Conservation (phyloP, 2,329 filamentous ascomycete genomes). For the Dothideomycetes sp. region DNA sequence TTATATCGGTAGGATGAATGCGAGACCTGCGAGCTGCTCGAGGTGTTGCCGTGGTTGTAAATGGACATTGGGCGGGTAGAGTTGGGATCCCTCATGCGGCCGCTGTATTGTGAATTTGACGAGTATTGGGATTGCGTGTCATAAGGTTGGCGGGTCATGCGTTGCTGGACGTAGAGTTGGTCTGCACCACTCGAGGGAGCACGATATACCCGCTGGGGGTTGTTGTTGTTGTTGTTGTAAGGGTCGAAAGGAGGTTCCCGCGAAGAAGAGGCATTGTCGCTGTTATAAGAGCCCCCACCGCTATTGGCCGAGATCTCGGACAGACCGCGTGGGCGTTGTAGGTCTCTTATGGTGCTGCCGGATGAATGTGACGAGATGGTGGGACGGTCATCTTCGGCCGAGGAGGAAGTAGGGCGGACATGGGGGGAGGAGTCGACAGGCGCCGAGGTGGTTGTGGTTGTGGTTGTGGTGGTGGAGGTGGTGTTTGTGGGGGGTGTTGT, state of each 20-base stretch:
- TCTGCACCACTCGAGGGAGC: slow-evolving; percentile 4
- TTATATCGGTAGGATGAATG: slow-evolving; percentile 36
- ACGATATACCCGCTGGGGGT: slow-evolving; percentile 1
- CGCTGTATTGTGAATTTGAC: slow-evolving; percentile 4
- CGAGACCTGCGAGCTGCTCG: slow-evolving; percentile 31
- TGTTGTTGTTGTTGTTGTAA: slow-evolving; percentile 1
- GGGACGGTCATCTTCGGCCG: slow-evolving; percentile 4
- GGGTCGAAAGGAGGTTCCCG: slow-evolving; percentile 1
- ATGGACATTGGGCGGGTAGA: slow-evolving; percentile 6
- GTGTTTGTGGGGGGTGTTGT: slow-evolving; percentile 19
- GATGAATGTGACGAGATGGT: slow-evolving; percentile 21
- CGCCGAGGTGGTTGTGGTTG: slow-evolving; percentile 13
- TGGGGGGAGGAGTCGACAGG: neutral
- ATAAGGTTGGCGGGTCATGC: slow-evolving; percentile 3
- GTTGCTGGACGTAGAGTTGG: slow-evolving; percentile 3
- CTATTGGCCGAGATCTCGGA: slow-evolving; percentile 13
- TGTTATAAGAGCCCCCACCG: slow-evolving; percentile 1
- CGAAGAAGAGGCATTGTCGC: neutral
- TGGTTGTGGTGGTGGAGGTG: slow-evolving; percentile 2
- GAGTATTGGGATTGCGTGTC: slow-evolving; percentile 10
- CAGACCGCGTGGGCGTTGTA: slow-evolving; percentile 21
- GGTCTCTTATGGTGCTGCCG: slow-evolving; percentile 27
- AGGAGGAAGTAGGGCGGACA: neutral
- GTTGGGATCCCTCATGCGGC: slow-evolving; percentile 15
- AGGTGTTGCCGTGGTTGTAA: slow-evolving; percentile 37